Evolutionary conservation across 257 asterid genomes (phyloP).

Genomic region (Fraxinus quadrangulata): DNA sequence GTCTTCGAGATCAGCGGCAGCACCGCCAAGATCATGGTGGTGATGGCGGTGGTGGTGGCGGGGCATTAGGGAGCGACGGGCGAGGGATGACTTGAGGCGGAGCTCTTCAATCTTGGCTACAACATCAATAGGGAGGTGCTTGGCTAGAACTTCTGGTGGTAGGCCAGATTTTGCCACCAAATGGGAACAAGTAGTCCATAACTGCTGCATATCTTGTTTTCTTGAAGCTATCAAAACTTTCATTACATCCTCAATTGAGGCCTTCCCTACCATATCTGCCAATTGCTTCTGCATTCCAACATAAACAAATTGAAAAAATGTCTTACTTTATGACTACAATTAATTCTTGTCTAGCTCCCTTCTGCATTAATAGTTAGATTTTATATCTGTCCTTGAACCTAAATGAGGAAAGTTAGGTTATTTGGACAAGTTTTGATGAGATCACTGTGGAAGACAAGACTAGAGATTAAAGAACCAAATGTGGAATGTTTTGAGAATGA

Average conservation of each 20-base stretch:
- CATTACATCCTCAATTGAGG: conserved; percentile 94
- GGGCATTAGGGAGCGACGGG: conserved; percentile 59
- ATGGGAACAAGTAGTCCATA: conserved; percentile 91
- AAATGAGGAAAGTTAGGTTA: conserved; percentile 57
- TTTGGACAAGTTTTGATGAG: conserved; percentile 46
- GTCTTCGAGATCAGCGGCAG: conserved; percentile 76
- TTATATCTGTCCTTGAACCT: conserved; percentile 27
- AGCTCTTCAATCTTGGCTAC: conserved; percentile 87
- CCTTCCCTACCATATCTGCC: conserved; percentile 84
- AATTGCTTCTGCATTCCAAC: conserved; percentile 65
- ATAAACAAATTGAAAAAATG: background rate
- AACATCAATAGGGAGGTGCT: conserved; percentile 85
- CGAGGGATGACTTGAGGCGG: conserved; percentile 72
- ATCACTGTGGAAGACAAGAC: conserved; percentile 63
- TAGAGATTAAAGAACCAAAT: conserved; percentile 47
- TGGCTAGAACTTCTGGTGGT: conserved; percentile 80
- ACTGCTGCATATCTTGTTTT: conserved; percentile 85
- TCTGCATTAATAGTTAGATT: conserved; percentile 39
- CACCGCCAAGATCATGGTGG: conserved; percentile 49
- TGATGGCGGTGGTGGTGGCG: conserved; percentile 46
- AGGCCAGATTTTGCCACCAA: conserved; percentile 88
- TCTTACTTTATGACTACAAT: too few species aligned
- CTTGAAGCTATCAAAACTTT: conserved; percentile 84
- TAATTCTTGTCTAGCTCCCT: background rate
- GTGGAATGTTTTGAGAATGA: conserved; percentile 38